These are phyloP conservation scores for Sporothrix humicola DNA, from an alignment of 2,329 filamentous ascomycete species.

Conservation along the genomic window DNA sequence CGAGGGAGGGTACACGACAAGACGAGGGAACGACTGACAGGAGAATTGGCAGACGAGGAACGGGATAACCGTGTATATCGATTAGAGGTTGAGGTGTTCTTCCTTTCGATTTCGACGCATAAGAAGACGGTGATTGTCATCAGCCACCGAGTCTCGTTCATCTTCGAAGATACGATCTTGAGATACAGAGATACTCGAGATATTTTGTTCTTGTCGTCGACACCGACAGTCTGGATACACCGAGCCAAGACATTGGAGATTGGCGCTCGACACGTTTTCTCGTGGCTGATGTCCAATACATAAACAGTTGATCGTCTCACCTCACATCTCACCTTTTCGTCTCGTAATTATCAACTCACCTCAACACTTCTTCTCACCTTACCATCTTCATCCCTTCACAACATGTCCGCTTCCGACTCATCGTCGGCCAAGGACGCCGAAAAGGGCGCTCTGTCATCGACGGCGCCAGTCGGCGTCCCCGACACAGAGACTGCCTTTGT, in stretches of 20 bases:
- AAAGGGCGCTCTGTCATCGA: constrained; percentile 7
- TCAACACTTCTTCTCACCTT: neutral
- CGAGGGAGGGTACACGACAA: constrained; percentile 22
- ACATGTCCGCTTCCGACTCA: constrained; percentile 28
- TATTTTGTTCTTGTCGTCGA: neutral
- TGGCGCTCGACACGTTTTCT: neutral
- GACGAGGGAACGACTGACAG: neutral
- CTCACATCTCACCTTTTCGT: neutral
- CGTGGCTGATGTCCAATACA: neutral
- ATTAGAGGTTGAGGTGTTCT: neutral
- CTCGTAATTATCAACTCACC: neutral
- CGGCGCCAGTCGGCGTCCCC: neutral
- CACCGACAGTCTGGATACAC: constrained; percentile 17
- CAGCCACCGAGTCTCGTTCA: constrained; percentile 6
- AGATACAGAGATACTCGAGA: neutral
- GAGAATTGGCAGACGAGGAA: neutral
- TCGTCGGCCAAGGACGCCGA: constrained; percentile 29
- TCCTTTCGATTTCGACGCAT: neutral
- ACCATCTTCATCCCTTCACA: neutral
- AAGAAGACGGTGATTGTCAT: constrained; percentile 19
- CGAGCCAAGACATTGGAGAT: constrained; percentile 7
- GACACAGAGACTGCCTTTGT: constrained; percentile 21
- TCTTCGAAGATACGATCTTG: neutral
- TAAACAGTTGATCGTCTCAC: constrained; percentile 8
- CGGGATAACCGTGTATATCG: neutral